A percentile compares a stretch with the other conserved stretches of the same genome.
phyloP scores from a whole-genome alignment of 2,329 filamentous ascomycete species.

The Arthrobotrys megalospora region DNA sequence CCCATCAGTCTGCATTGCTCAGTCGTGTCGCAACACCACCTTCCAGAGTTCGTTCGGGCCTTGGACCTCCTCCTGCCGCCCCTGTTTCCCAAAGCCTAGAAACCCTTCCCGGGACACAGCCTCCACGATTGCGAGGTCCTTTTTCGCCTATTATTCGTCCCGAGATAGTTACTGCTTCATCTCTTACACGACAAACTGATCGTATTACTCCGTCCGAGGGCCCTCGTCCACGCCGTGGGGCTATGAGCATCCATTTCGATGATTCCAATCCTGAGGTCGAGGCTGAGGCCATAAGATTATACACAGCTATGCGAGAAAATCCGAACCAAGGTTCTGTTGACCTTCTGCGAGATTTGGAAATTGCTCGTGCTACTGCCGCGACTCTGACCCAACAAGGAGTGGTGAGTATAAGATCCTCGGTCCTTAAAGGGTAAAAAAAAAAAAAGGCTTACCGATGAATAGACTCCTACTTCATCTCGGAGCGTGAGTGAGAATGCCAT shows the following conservation, averaged over 20 bases:
- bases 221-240: not conserved
- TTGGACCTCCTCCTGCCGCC: not conserved
- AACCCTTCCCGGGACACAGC: not conserved
- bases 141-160: not conserved
- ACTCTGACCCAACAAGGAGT: not conserved
- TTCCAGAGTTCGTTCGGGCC: not conserved
- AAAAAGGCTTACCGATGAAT: not conserved
- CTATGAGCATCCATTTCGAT: conserved; percentile 10
- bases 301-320: not conserved
- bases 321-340: not conserved
- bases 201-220: not conserved
- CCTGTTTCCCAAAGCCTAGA: not conserved
- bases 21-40: not conserved
- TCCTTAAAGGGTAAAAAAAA: not conserved
- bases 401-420: not conserved
- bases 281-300: not conserved
- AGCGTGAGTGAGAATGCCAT: not conserved
- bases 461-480: not conserved
- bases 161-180: not conserved
- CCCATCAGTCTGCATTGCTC: not conserved
- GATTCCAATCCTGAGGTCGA: not conserved
- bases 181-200: not conserved
- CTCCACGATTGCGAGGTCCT: not conserved
- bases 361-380: not conserved
- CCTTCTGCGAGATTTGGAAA: not conserved